These are phyloP conservation scores for Raddia guianensis DNA, from an alignment of 176 grass and related monocot genomes.

Conservation along the genomic window DNA sequence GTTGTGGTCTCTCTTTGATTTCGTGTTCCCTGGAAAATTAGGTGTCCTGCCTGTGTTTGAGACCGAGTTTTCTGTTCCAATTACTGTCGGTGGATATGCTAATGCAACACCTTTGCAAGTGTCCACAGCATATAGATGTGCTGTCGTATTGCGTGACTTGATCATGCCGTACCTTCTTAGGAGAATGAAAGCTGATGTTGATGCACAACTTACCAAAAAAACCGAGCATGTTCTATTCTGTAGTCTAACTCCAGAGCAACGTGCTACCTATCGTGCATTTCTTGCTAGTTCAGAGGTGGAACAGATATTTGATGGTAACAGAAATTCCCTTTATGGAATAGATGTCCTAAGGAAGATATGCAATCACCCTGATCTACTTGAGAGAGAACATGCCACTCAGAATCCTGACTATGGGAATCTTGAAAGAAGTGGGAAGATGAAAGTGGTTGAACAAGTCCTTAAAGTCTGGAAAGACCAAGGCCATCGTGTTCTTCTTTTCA, in stretches of 20 bases:
- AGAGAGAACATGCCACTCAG: conserved; percentile 75
- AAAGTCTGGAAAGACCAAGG: conserved; percentile 93
- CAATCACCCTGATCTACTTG: conserved; percentile 94
- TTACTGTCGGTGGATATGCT: conserved; percentile 90
- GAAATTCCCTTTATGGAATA: conserved; percentile 87
- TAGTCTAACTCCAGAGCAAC: conserved; percentile 72
- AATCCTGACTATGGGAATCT: conserved; percentile 91
- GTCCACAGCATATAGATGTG: conserved; percentile 90
- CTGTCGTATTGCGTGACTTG: conserved; percentile 83
- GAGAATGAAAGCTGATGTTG: conserved; percentile 95
- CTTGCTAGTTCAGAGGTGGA: conserved; percentile 96
- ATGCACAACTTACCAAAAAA: conserved; percentile 90
- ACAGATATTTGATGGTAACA: conserved; percentile 92
- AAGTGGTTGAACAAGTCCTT: conserved; percentile 84
- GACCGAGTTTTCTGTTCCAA: conserved; percentile 87
- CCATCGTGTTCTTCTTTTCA: conserved; percentile 80
- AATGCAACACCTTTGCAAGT: conserved; percentile 96
- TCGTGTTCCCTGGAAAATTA: conserved; percentile 96
- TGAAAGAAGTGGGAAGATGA: conserved; percentile 90
- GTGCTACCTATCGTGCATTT: conserved; percentile 74
- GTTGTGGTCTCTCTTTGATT: conserved; percentile 98
- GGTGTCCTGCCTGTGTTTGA: conserved; percentile 93
- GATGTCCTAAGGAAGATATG: conserved; percentile 93
- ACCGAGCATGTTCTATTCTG: conserved; percentile 97
- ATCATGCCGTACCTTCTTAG: conserved; percentile 95